Evolutionary conservation across 2,329 filamentous ascomycete genomes (phyloP), one percentile per base, ranked within the genome.

Genomic region (Cercospora brassicicola): DNA sequence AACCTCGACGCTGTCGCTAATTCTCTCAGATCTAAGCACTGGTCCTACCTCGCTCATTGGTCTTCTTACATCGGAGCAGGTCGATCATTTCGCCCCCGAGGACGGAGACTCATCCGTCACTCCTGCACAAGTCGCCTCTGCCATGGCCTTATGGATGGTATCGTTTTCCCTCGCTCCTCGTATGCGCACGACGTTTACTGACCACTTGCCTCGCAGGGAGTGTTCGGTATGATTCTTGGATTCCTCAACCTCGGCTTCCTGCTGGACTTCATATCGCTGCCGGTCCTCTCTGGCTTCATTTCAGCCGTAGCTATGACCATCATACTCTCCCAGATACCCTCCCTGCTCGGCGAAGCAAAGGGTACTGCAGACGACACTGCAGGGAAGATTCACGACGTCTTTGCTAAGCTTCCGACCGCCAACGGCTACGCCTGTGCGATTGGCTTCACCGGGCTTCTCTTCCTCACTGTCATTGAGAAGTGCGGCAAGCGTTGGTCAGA

Each of bases 251-350:
- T 70, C n/a, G 69, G 69, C 2, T 73, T 73, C 42, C 59, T 73
- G 26, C 82, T 90, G 20, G 87, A 90, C 68, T 90, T 89, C 72
- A 86, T 90, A 71, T 89, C 88, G 0, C 82, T 88, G 0, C 88
- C 88, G 0, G 86, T 90, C 1, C 82, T 90, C 0, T 87, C 83
- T 6, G 88, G 88, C 4, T 90, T 90, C 79, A 89, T 90, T 72
- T 88, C 87, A 0, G 88, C 88, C 1, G 88, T 88, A 1, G 88
- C 87, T 26, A 85, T 90, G 59, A 88, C 87, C 31, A 90, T 90
- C 73, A 85, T 87, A 23, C 84, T 89, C 60, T 87, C 87, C n/a
- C 88, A 90, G 75, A 83, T 90, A 65, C 86, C 83, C 3, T 86
- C 85, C 1, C 83, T 90, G 0, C 83, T 90, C 1, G 88, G 88